Evolutionary conservation across 2,329 filamentous ascomycete genomes (phyloP).

Genomic region (Ramularia endophylla): DNA sequence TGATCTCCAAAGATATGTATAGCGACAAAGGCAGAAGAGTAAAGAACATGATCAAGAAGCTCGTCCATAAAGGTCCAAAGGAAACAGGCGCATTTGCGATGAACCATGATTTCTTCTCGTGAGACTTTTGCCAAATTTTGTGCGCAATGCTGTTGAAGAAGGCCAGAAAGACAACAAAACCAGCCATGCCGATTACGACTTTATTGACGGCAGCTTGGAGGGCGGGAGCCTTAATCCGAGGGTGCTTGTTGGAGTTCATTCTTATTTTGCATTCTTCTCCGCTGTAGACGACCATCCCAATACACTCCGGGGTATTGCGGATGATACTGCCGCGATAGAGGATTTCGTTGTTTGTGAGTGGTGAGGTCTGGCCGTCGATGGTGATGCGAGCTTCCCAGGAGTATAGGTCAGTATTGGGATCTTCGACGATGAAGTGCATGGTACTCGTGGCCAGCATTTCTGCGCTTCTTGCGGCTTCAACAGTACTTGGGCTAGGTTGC

Average conservation of each 20-base stretch:
- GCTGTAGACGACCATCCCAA: conserved; percentile 80
- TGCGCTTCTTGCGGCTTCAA: conserved; percentile 59
- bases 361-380: conserved; percentile 51
- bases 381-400: conserved; percentile 64
- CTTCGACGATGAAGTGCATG: conserved; percentile 60
- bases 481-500: conserved; percentile 55
- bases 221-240: conserved; percentile 79
- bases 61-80: conserved; percentile 74
- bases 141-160: conserved; percentile 63
- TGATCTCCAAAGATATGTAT: conserved; percentile 88
- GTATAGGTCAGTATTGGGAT: conserved; percentile 69
- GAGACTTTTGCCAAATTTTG: too few relatives aligned
- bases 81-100: conserved; percentile 59
- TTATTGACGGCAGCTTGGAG: conserved; percentile 74
- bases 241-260: conserved; percentile 91
- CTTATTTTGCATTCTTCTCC: conserved; percentile 96
- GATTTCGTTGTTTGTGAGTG: conserved; percentile 72
- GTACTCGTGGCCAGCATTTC: conserved; percentile 47
- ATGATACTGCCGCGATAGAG: conserved; percentile 77
- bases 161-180: conserved; percentile 71
- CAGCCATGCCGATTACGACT: conserved; percentile 71
- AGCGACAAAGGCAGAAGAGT: conserved; percentile 87
- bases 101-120: conserved; percentile 68
- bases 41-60: conserved; percentile 92
- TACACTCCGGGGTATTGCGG: conserved; percentile 67